Evolutionary conservation across 2,329 filamentous ascomycete species (phyloP), one percentile per base, ranked within the genome.

Genomic region (Penicillium freii): DNA sequence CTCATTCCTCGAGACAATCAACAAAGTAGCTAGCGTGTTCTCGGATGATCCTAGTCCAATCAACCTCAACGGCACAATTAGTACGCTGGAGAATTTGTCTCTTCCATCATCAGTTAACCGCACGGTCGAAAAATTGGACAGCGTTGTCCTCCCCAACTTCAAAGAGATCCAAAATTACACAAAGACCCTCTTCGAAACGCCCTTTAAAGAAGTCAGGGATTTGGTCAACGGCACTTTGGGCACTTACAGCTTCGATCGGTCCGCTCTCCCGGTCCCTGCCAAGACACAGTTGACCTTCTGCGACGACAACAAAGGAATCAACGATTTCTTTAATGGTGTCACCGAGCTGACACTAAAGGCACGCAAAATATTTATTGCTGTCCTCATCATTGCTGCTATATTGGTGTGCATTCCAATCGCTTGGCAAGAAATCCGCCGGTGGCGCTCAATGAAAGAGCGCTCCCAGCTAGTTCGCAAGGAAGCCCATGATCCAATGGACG

Each of bases 241-340:
- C 49, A 82, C 79, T 60, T 97, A 92, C 80, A 82, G 80, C 33
- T 96, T 97, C 71, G 86, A 97, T 71, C 82, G 86, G 17, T 84
- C 84, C 13, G 75, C 88, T 10, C 93, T 99, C 66, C 91, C 92
- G 0, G 82, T 96, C 3, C 92, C 94, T 1, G 78, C 87, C 66
- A 96, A 96, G 78, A 83, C 95, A 73, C 79, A 86, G 38, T 80
- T 99, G 52, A 87, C 83, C 0, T 97, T 99, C 78, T 99, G 94
- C 79, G 91, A 91, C 42, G 86, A 91, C 70, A 91, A 94, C 75
- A 83, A 90, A 63, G 86, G 84, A 33, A 89, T 99, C 74, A 86
- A 87, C 69, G 81, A 87, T 62, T 97, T 97, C 79, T 99, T 99
- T 74, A 79, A 87, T 56, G 81, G 81, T 13, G 80, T 97, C 1